phyloP scores from a whole-genome alignment of 1,284 basidiomycete genomes.

The Rhizoctonia solani region DNA sequence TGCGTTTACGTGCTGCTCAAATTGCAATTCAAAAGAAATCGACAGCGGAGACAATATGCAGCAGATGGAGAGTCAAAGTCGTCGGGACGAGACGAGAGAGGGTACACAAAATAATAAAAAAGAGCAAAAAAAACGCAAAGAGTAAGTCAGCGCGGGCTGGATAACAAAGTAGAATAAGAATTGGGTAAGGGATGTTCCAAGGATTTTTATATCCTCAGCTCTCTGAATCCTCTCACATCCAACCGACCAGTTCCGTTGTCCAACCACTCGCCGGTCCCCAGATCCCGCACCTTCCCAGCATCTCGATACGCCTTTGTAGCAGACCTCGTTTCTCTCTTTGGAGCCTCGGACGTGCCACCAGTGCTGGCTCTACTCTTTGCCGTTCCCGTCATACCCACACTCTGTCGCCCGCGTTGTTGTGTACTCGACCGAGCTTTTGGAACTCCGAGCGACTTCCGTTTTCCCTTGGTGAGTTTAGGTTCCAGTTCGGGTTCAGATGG shows the following conservation, averaged over 20 bases:
- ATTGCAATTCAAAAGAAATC: no score
- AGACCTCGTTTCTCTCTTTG: slow-evolving; percentile 9
- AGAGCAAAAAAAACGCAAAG: no score
- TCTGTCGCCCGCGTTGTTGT: slow-evolving; percentile 44
- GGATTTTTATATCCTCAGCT: slow-evolving; percentile 77
- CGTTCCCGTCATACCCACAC: slow-evolving; percentile 60
- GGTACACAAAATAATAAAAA: no score
- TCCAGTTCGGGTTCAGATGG: slow-evolving; percentile 39
- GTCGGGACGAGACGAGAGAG: no score
- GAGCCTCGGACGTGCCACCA: background rate
- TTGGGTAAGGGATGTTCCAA: no score
- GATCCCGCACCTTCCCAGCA: slow-evolving; percentile 39
- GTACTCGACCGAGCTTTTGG: slow-evolving; percentile 51
- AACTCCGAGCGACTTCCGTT: slow-evolving; percentile 67
- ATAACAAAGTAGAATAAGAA: no score
- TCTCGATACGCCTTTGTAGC: slow-evolving; percentile 29
- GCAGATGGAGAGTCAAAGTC: no score
- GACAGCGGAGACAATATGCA: no score
- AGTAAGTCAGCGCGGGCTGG: no score
- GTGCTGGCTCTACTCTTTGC: slow-evolving; percentile 46
- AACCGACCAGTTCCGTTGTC: slow-evolving; percentile 72
- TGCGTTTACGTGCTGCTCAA: no score
- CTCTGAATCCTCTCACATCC: slow-evolving; percentile 78
- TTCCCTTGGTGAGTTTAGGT: slow-evolving; percentile 59
- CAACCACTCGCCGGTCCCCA: slow-evolving; percentile 58